Conservation (phyloP, 257 asterid genomes). For the Capsicum rhomboideum region DNA sequence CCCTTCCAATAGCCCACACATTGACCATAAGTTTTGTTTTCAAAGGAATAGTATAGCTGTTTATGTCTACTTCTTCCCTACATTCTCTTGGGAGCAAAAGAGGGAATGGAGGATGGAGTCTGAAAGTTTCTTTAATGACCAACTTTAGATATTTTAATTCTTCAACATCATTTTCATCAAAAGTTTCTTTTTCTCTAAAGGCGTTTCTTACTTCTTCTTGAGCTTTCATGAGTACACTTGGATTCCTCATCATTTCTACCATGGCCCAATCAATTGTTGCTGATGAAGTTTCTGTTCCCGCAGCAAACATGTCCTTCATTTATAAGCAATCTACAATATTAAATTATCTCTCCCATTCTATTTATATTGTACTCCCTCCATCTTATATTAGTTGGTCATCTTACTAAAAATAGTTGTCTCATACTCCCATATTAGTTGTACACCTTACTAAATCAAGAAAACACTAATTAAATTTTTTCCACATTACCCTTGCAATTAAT, state of each 20-base stretch:
- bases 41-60: neutral
- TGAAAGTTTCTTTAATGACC: conserved; percentile 6
- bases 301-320: neutral
- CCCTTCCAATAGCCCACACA: conserved; percentile 8
- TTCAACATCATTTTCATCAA: neutral
- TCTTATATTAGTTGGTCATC: no score
- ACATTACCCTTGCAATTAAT: no score
- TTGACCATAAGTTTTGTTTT: neutral
- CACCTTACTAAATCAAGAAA: no score
- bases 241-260: conserved; percentile 6
- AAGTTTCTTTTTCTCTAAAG: neutral
- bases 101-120: neutral
- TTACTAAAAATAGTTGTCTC: no score
- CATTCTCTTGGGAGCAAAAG: conserved; percentile 7
- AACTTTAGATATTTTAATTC: conserved; percentile 1
- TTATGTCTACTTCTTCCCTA: neutral
- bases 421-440: no score
- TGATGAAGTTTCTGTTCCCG: conserved; percentile 11
- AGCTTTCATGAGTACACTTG: neutral
- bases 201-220: conserved; percentile 1
- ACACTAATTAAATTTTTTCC: no score
- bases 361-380: no score
- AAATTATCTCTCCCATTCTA: neutral
- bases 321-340: neutral
- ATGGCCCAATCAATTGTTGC: conserved; percentile 4